Percentiles rank a stretch among this genome's conserved stretches.
These are phyloP conservation scores for Solanum rostratum DNA, from an alignment of 257 asterid species.

Conservation along the genomic window DNA sequence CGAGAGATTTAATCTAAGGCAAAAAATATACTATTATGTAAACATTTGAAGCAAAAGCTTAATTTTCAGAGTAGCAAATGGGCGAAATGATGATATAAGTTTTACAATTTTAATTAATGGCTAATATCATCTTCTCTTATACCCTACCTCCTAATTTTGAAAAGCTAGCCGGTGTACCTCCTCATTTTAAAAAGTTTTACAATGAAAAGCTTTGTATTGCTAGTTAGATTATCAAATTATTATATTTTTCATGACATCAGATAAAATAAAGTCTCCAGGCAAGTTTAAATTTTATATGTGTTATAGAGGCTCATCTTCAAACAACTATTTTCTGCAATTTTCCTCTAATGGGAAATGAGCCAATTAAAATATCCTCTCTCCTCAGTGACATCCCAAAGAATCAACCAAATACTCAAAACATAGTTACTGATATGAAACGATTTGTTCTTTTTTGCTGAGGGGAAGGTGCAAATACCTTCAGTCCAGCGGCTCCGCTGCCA, in stretches of 20 bases:
- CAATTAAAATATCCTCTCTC: not conserved
- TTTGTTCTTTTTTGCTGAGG: not conserved
- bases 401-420: not conserved
- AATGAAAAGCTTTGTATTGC: not conserved
- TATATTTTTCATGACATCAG: not conserved
- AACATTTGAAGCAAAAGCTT: not conserved
- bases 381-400: not conserved
- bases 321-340: not conserved
- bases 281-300: too few relatives aligned
- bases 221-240: not conserved
- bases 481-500: conserved; percentile 74
- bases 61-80: not conserved
- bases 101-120: not conserved
- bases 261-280: too few relatives aligned
- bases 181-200: not conserved
- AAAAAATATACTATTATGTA: too few relatives aligned
- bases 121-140: not conserved
- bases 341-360: not conserved
- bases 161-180: too few relatives aligned
- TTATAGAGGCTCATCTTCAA: not conserved
- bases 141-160: not conserved
- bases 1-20: too few relatives aligned
- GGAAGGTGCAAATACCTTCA: conserved; percentile 39
- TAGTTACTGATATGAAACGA: not conserved
- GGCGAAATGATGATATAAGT: not conserved